Conservation (phyloP, 2,329 filamentous ascomycete genomes). For the Gaeumannomyces tritici region DNA sequence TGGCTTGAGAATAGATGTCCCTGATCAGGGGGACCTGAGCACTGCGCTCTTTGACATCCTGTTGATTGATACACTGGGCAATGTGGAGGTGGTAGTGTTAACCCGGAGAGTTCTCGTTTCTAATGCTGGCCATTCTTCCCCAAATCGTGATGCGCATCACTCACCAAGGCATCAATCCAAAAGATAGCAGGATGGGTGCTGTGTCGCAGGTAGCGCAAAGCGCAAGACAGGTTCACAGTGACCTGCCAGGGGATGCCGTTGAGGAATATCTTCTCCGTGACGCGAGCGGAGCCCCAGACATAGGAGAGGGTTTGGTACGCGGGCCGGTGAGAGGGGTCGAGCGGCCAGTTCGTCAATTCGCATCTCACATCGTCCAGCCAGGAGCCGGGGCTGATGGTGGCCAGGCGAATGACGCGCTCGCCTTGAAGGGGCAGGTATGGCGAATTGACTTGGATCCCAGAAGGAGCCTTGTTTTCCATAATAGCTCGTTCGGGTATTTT, state of each 20-base stretch:
- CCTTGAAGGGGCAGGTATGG: conserved; percentile 2
- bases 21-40: background rate
- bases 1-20: background rate
- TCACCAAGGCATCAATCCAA: background rate
- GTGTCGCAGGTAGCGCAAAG: background rate
- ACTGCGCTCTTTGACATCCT: background rate
- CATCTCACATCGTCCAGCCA: background rate
- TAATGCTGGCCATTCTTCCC: too few relatives aligned
- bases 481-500: too few relatives aligned
- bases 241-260: background rate
- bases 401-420: background rate
- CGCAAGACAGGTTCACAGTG: background rate
- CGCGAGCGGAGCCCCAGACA: background rate
- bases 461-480: background rate
- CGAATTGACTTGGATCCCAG: background rate
- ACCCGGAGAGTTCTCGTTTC: too few relatives aligned
- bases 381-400: background rate
- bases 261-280: background rate
- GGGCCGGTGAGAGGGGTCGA: background rate
- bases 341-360: background rate
- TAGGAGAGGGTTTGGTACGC: background rate
- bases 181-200: background rate
- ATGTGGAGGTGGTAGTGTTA: background rate
- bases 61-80: background rate
- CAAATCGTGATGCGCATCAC: background rate